phyloP scores from a whole-genome alignment of 805 yeast genomes.

The Suhomyces sp. region DNA sequence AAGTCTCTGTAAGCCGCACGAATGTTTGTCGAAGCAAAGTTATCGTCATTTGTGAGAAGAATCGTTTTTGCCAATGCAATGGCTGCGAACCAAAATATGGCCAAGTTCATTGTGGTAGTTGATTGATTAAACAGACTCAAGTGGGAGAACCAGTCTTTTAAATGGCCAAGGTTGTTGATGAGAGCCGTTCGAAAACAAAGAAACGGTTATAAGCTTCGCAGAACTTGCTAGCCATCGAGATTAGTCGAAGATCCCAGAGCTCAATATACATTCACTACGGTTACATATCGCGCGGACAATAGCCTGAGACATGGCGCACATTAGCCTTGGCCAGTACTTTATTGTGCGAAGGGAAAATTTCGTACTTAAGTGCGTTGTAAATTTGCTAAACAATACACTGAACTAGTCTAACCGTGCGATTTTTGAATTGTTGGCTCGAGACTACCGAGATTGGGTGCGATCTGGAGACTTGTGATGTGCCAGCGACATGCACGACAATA shows the following conservation, averaged over 20 bases:
- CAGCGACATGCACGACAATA: neutral
- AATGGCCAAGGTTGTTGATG: neutral
- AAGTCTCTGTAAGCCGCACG: constrained; percentile 53
- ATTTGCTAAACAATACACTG: neutral
- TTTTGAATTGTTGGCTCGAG: neutral
- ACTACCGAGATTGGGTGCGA: neutral
- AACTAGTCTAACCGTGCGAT: neutral
- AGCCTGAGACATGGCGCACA: neutral
- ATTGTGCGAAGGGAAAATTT: neutral
- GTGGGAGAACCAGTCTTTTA: neutral
- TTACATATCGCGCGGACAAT: neutral
- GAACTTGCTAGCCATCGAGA: neutral
- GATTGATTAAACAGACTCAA: neutral
- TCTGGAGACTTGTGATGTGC: neutral
- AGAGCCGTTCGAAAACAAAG: neutral
- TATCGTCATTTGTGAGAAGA: constrained; percentile 54
- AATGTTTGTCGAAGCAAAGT: constrained; percentile 55
- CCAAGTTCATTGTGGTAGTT: neutral
- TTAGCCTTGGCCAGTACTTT: neutral
- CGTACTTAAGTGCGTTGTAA: neutral
- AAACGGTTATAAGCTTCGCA: neutral
- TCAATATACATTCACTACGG: neutral
- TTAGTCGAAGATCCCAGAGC: neutral
- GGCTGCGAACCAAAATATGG: constrained; percentile 1
- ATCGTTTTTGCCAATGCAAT: constrained; percentile 31